phyloP scores from a whole-genome alignment of 805 yeast species.

The Saturnispora kantuleensis region DNA sequence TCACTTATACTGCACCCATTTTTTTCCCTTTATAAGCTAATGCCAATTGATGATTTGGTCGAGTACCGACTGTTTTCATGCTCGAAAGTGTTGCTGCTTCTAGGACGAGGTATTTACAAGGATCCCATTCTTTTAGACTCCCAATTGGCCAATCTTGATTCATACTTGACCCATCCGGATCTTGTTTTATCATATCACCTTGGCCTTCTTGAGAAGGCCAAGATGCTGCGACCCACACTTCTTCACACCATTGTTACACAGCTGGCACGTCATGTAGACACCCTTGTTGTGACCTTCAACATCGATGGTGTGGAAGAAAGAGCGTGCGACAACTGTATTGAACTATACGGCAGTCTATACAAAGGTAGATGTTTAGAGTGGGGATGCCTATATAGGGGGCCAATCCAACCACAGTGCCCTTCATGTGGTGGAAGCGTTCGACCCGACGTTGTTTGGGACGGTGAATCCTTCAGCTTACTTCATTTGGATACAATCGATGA shows the following conservation, averaged over 20 bases:
- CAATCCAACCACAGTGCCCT: slow-evolving; percentile 67
- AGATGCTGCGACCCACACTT: not conserved
- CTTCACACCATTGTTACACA: not conserved
- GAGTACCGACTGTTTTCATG: not conserved
- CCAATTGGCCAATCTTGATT: not conserved
- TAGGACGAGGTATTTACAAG: not conserved
- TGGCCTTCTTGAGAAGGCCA: not conserved
- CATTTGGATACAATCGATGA: slow-evolving; percentile 61
- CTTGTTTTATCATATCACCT: too few relatives aligned
- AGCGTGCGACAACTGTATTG: slow-evolving; percentile 28
- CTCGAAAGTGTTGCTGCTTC: not conserved
- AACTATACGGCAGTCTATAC: slow-evolving; percentile 64
- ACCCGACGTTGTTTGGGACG: slow-evolving; percentile 94
- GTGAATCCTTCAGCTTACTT: slow-evolving; percentile 69
- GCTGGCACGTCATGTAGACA: not conserved
- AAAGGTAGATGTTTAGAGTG: slow-evolving; percentile 67
- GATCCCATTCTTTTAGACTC: not conserved
- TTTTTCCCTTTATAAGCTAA: not conserved
- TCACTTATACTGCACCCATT: too few relatives aligned
- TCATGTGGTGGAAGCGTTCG: slow-evolving; percentile 57
- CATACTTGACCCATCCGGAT: too few relatives aligned
- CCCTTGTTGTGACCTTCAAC: slow-evolving; percentile 27
- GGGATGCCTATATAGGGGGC: slow-evolving; percentile 47
- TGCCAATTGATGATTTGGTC: not conserved
- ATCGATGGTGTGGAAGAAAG: slow-evolving; percentile 67